Percentiles rank a stretch among this genome's conserved stretches.
Evolutionary conservation across 1,284 basidiomycete species (phyloP).

Genomic region (Ceratobasidium papillatum): DNA sequence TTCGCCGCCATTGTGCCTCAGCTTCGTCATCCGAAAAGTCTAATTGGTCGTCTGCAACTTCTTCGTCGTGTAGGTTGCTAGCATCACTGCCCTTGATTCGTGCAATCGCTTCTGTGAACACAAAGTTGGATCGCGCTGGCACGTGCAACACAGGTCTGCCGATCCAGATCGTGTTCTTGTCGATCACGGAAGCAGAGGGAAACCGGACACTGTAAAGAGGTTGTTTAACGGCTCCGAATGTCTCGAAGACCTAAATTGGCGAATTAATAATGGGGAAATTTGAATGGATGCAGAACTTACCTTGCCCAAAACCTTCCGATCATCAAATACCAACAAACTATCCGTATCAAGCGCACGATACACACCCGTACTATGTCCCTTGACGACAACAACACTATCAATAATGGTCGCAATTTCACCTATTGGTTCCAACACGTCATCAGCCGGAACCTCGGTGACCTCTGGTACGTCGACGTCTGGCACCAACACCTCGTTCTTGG

Average conservation of each 20-base stretch:
- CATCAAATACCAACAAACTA: slow-evolving; percentile 85
- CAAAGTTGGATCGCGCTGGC: slow-evolving; percentile 77
- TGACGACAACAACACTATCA: slow-evolving; percentile 73
- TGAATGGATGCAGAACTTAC: slow-evolving; percentile 58
- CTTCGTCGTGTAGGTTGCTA: slow-evolving; percentile 91
- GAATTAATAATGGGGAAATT: slow-evolving; percentile 12
- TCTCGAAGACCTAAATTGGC: slow-evolving; percentile 77
- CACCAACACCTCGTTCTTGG: slow-evolving; percentile 53
- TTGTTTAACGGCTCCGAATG: slow-evolving; percentile 86
- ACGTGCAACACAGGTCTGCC: slow-evolving; percentile 65
- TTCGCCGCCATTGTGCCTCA: slow-evolving; percentile 62
- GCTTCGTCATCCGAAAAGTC: slow-evolving; percentile 93
- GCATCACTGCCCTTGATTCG: slow-evolving; percentile 84
- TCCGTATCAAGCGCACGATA: slow-evolving; percentile 77
- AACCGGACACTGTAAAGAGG: slow-evolving; percentile 82
- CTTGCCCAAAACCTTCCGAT: slow-evolving; percentile 82
- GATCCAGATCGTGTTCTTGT: slow-evolving; percentile 26
- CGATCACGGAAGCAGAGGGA: slow-evolving; percentile 47
- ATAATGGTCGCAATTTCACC: slow-evolving; percentile 79
- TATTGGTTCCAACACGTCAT: slow-evolving; percentile 71
- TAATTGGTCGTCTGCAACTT: slow-evolving; percentile 82
- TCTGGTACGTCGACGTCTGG: slow-evolving; percentile 54
- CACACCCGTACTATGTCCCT: slow-evolving; percentile 61
- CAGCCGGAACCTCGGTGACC: slow-evolving; percentile 52
- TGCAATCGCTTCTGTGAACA: slow-evolving; percentile 74